phyloP scores from a whole-genome alignment of 2,329 filamentous ascomycete genomes.

The Trichophyton schoenleinii region DNA sequence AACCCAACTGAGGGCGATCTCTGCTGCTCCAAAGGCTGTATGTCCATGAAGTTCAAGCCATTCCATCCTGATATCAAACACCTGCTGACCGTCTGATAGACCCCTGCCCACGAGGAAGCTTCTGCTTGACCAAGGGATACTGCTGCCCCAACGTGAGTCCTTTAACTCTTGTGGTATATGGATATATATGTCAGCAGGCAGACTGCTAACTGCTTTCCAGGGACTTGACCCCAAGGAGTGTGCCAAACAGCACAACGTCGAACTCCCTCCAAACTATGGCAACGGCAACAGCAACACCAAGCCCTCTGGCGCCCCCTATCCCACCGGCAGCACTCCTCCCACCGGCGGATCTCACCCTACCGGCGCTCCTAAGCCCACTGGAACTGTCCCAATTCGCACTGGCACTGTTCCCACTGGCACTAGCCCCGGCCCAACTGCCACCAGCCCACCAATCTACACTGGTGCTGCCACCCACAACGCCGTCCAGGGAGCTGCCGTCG shows the following conservation, averaged over 20 bases:
- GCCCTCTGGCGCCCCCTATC: background rate
- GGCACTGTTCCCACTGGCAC: background rate
- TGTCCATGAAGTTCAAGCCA: background rate
- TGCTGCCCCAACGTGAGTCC: constrained; percentile 13
- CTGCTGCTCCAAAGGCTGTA: constrained; percentile 17
- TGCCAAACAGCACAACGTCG: constrained; percentile 9
- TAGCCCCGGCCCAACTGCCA: background rate
- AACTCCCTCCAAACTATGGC: background rate
- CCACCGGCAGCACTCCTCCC: background rate
- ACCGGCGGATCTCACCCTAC: constrained; percentile 2
- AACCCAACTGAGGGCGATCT: constrained; percentile 13
- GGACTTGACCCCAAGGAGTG: constrained; percentile 10
- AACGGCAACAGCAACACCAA: background rate
- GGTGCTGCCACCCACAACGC: constrained; percentile 8
- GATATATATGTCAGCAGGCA: no score
- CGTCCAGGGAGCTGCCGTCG: constrained; percentile 6
- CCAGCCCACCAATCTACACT: constrained; percentile 6
- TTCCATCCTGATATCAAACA: background rate
- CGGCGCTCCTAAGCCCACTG: background rate
- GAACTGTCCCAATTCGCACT: background rate
- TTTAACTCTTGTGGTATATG: background rate
- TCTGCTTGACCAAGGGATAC: constrained; percentile 12
- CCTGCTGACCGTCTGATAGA: constrained; percentile 8
- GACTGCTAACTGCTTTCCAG: constrained; percentile 2
- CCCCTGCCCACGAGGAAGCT: constrained; percentile 12